These are phyloP conservation scores for Nicotiana noctiflora DNA, from an alignment of 257 asterid genomes.

Conservation along the genomic window DNA sequence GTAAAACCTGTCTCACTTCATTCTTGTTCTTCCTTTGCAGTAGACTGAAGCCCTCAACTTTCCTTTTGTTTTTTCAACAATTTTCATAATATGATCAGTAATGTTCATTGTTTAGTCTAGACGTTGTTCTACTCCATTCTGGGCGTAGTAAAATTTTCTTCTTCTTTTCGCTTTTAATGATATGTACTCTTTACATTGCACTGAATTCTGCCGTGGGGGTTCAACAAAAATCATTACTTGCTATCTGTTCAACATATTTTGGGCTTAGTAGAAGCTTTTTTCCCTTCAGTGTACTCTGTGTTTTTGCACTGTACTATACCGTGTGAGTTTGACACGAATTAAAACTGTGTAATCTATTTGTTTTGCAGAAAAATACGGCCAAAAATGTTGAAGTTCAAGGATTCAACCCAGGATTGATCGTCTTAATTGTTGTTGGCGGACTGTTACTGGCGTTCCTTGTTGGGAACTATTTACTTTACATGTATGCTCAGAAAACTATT, in stretches of 20 bases:
- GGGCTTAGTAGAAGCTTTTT: neutral
- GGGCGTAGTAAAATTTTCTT: neutral
- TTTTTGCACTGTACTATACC: neutral
- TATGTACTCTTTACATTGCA: neutral
- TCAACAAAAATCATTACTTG: neutral
- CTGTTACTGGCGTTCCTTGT: slow-evolving; percentile 54
- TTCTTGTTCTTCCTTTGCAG: too few species aligned
- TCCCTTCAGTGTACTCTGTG: neutral
- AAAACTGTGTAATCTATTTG: slow-evolving; percentile 7
- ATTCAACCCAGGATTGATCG: slow-evolving; percentile 72
- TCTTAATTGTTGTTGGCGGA: slow-evolving; percentile 60
- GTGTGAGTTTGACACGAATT: neutral
- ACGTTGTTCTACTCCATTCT: neutral
- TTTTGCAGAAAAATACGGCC: slow-evolving; percentile 38
- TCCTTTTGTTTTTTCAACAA: too few species aligned
- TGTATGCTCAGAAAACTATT: slow-evolving; percentile 64
- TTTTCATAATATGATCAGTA: too few species aligned
- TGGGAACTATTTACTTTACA: slow-evolving; percentile 58
- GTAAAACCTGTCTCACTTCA: too few species aligned
- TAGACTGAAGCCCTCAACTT: too few species aligned
- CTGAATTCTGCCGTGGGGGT: neutral
- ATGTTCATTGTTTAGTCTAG: too few species aligned
- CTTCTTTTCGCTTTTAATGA: neutral
- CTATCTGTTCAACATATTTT: neutral
- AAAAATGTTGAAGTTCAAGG: slow-evolving; percentile 42